These are phyloP conservation scores for Cucurbita moschata DNA, from an alignment of 306 rosid species.

Conservation along the genomic window DNA sequence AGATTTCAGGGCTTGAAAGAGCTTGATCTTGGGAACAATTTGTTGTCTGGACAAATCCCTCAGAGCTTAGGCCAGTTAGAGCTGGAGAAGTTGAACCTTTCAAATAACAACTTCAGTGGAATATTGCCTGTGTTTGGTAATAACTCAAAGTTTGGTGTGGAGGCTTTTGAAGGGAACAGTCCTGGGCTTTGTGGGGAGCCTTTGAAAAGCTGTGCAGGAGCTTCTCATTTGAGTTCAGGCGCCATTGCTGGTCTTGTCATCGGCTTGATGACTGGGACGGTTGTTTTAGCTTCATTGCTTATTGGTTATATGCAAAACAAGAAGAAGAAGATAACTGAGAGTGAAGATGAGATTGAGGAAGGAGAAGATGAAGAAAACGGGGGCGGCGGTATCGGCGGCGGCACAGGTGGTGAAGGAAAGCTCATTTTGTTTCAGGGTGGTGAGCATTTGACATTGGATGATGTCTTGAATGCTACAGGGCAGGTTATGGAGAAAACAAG, in stretches of 20 bases:
- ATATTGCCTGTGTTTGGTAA: constrained; percentile 51
- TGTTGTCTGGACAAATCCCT: constrained; percentile 55
- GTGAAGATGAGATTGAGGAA: constrained; percentile 74
- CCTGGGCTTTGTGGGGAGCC: constrained; percentile 81
- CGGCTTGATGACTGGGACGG: constrained; percentile 75
- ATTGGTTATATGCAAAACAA: constrained; percentile 84
- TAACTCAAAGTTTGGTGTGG: constrained; percentile 43
- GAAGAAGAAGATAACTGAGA: constrained; percentile 59
- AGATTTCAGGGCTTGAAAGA: constrained; percentile 44
- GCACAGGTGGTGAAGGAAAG: constrained; percentile 62
- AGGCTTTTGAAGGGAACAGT: constrained; percentile 68
- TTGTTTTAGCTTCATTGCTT: constrained; percentile 69
- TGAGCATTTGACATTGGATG: constrained; percentile 84
- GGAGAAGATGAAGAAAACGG: constrained; percentile 52
- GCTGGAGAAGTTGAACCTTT: constrained; percentile 73
- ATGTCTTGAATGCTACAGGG: constrained; percentile 92
- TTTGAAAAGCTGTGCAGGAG: constrained; percentile 44
- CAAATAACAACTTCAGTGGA: constrained; percentile 84
- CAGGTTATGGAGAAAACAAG: constrained; percentile 94
- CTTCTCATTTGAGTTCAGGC: constrained; percentile 65
- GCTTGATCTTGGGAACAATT: constrained; percentile 61
- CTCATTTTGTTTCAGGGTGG: constrained; percentile 84
- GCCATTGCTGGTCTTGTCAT: constrained; percentile 93
- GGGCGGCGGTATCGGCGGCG: constrained; percentile 4
- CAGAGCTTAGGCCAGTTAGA: constrained; percentile 26